Conservation (phyloP, 2,329 filamentous ascomycete species). For the Ceratocystis destructans region DNA sequence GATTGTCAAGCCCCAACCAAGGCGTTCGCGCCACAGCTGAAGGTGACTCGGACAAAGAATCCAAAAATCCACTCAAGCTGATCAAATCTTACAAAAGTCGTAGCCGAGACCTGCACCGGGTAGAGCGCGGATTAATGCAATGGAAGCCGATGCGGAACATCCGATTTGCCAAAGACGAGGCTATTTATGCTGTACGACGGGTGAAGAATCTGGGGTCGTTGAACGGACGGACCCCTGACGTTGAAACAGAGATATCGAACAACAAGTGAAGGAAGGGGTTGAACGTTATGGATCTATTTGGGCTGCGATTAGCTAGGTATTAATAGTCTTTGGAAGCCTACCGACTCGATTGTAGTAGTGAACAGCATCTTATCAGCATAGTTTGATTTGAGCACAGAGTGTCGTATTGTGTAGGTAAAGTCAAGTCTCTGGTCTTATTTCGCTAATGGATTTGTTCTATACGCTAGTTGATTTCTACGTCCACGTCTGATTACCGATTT, state of each 20-base stretch:
- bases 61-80: conserved; percentile 42
- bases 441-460: not conserved
- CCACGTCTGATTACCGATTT: too few species aligned
- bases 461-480: not conserved
- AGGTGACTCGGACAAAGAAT: conserved; percentile 26
- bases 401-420: too few species aligned
- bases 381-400: too few species aligned
- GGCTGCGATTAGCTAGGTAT: not conserved
- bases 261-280: conserved; percentile 2
- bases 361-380: too few species aligned
- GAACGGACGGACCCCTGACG: conserved; percentile 69
- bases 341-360: too few species aligned
- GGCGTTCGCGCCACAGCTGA: conserved; percentile 22
- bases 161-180: conserved; percentile 78
- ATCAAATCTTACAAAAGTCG: conserved; percentile 51
- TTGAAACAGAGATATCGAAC: conserved; percentile 53
- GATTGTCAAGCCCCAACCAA: conserved; percentile 24
- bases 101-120: conserved; percentile 64
- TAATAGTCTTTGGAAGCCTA: not conserved
- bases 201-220: conserved; percentile 64
- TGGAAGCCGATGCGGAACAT: conserved; percentile 82
- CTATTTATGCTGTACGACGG: conserved; percentile 61
- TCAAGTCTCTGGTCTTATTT: too few species aligned
- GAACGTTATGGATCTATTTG: too few species aligned
- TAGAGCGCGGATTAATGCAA: conserved; percentile 85